Base-by-base conservation (phyloP, 306 rosid species). In the Alnus rubra region DNA sequence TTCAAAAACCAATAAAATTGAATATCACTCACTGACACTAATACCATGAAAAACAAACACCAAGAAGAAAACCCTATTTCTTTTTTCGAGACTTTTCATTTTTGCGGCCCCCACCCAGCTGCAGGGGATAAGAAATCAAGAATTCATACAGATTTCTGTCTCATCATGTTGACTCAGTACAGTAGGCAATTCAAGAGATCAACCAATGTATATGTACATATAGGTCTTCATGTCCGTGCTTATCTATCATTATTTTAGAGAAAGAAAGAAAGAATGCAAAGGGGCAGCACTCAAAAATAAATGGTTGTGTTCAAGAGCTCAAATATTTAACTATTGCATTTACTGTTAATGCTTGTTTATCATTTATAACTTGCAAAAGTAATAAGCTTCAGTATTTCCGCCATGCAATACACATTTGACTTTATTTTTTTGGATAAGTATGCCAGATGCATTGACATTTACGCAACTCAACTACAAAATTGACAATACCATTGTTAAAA, bases 1-100 rank as follows among this genome's bases (percentile, higher is more conserved):
- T 96, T 74, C 72, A 78, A 70, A 83, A 86, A 82, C 73, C 82
- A 88, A 81, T 28, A 39, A 70, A 73, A 76, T 76, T 62, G 68
- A 48, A 50, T 15, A 50, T 76, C 47, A 10, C 13, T 64, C 39
- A 18, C 55, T 39, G 74, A 60, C 73, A 49, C 33, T 74, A 16
- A 79, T 76, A 71, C 55, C 60, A 75, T 74, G 64, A 74, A 23
- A 67, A 65, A 18, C 78, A 39, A 76, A 60, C 42, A 69, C 75
- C 68, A 51, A 45, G 55, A 71, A 48, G 31, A 78, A 68, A 19
- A 4, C 0, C 28, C 15, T 9, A 1, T 14, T 14, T 35, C 16
- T 16, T 7, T 8, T 35, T 35, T 65, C 42, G 14, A 67, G 13
- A 67, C 2, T 12, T 13, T 31, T 42, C 42, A 18, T 37, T 15